A percentile compares a stretch with the other conserved stretches of the same genome.
Evolutionary conservation across 352 stramenopile species (phyloP).

Genomic region (Hyaloperonospora arabidopsidis): DNA sequence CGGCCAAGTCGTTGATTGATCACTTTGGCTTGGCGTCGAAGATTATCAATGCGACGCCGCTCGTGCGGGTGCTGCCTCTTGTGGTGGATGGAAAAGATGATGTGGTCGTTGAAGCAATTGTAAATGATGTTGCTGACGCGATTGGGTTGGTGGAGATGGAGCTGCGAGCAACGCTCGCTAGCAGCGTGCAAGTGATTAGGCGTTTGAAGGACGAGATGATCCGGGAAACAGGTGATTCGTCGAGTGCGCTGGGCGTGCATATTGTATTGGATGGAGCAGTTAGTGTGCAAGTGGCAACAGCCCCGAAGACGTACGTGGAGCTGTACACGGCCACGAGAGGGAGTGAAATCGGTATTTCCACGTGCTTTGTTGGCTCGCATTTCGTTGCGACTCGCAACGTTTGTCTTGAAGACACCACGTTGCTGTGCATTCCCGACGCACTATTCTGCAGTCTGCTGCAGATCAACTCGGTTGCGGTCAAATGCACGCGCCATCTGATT

Average conservation of each 20-base stretch:
- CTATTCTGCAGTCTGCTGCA: conserved; percentile 56
- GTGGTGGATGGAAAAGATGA: conserved; percentile 11
- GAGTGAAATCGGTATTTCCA: conserved; percentile 58
- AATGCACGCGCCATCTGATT: conserved; percentile 54
- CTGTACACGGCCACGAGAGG: conserved; percentile 49
- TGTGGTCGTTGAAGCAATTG: conserved; percentile 13
- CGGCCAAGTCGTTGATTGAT: conserved; percentile 64
- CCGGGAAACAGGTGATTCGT: conserved; percentile 11
- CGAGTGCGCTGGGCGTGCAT: conserved; percentile 36
- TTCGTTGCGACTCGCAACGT: conserved; percentile 34
- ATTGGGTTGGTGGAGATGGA: conserved; percentile 45
- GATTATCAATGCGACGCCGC: conserved; percentile 29
- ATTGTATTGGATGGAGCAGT: conserved; percentile 54
- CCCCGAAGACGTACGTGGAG: conserved; percentile 33
- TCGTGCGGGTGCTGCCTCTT: conserved; percentile 28
- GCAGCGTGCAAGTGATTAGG: conserved; percentile 30
- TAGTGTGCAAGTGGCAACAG: conserved; percentile 41
- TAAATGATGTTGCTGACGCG: conserved; percentile 31
- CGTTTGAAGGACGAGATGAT: conserved; percentile 27
- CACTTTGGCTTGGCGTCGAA: conserved; percentile 61
- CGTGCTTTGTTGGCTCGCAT: conserved; percentile 57
- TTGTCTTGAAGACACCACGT: conserved; percentile 35
- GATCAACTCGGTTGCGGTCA: conserved; percentile 38
- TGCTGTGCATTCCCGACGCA: conserved; percentile 52
- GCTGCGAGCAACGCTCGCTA: conserved; percentile 24